These are phyloP conservation scores for Trichoderma gamsii DNA, from an alignment of 495 filamentous ascomycete genomes.

Conservation along the genomic window DNA sequence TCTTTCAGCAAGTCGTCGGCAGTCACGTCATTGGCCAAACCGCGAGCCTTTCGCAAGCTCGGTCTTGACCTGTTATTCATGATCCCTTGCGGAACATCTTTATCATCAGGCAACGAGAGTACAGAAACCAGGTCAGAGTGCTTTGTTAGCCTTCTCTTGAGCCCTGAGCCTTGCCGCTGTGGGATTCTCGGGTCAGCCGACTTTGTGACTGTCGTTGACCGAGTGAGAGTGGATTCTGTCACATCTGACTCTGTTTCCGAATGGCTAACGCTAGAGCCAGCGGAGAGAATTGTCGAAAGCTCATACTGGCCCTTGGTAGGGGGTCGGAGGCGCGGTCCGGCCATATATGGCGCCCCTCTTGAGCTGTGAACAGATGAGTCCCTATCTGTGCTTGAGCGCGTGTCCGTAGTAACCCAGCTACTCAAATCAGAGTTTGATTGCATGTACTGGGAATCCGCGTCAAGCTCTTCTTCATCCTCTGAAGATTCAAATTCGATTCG, in stretches of 20 bases:
- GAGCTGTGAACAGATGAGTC: slow-evolving; percentile 6
- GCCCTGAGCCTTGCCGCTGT: slow-evolving; percentile 25
- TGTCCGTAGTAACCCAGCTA: slow-evolving; percentile 5
- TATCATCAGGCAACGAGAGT: slow-evolving; percentile 66
- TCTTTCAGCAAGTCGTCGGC: slow-evolving; percentile 72
- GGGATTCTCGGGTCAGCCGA: slow-evolving; percentile 31
- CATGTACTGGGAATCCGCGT: slow-evolving; percentile 5
- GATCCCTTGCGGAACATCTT: slow-evolving; percentile 38
- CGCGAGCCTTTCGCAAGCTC: slow-evolving; percentile 66
- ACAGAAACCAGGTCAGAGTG: slow-evolving; percentile 93
- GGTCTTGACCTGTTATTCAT: slow-evolving; percentile 62
- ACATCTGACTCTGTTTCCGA: slow-evolving; percentile 38
- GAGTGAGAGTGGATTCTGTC: slow-evolving; percentile 46
- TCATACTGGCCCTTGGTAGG: slow-evolving; percentile 60
- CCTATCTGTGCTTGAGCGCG: slow-evolving; percentile 1
- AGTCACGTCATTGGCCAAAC: slow-evolving; percentile 58
- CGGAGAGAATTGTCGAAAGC: slow-evolving; percentile 67
- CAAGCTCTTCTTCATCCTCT: slow-evolving; percentile 18
- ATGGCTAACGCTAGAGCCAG: slow-evolving; percentile 45
- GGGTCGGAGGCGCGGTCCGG: slow-evolving; percentile 44
- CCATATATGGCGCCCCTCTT: slow-evolving; percentile 19
- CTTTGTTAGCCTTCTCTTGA: slow-evolving; percentile 76
- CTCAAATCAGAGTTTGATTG: slow-evolving; percentile 6
- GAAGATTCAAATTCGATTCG: slow-evolving; percentile 25
- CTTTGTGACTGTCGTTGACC: slow-evolving; percentile 32